phyloP scores from a whole-genome alignment of 139 green algal species.

The Volvox reticuliferus region DNA sequence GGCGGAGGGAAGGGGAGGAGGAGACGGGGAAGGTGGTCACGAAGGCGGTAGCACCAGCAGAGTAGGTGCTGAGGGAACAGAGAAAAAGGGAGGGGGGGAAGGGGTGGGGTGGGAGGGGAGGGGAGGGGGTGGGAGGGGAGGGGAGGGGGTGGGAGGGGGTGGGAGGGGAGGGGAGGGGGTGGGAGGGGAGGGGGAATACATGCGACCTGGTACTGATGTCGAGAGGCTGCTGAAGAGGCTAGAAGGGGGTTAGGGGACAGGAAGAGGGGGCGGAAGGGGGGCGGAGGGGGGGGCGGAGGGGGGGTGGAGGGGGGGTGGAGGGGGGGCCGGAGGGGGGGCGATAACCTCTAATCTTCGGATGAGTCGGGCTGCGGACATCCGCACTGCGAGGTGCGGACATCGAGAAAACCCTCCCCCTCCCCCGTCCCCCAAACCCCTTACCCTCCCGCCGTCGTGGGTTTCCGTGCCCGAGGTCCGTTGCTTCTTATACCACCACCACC shows the following conservation, averaged over 20 bases:
- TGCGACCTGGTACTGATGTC: too few relatives aligned
- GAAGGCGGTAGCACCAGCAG: conserved; percentile 82
- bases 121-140: not conserved
- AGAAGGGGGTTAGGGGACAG: too few relatives aligned
- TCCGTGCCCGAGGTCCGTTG: not conserved
- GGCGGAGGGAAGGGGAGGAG: conserved; percentile 51
- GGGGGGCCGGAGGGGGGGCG: too few relatives aligned
- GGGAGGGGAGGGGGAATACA: not conserved
- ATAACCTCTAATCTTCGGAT: too few relatives aligned
- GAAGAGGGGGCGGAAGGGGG: not conserved
- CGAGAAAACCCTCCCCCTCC: too few relatives aligned
- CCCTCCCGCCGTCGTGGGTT: not conserved
- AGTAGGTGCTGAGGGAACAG: conserved; percentile 69
- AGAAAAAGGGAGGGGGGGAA: not conserved
- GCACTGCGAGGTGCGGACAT: too few relatives aligned
- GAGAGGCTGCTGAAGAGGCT: too few relatives aligned
- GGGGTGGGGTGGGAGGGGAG: not conserved
- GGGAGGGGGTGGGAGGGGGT: not conserved
- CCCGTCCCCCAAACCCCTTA: not conserved
- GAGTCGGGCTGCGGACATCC: too few relatives aligned
- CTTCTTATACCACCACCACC: not conserved
- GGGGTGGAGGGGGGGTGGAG: not conserved
- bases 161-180: not conserved
- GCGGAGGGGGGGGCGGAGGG: not conserved
- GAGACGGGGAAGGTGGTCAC: conserved; percentile 87